A percentile compares a stretch with the other conserved stretches of the same genome.
phyloP scores from a whole-genome alignment of 495 filamentous ascomycete species.

The Aspergillus bridgeri region DNA sequence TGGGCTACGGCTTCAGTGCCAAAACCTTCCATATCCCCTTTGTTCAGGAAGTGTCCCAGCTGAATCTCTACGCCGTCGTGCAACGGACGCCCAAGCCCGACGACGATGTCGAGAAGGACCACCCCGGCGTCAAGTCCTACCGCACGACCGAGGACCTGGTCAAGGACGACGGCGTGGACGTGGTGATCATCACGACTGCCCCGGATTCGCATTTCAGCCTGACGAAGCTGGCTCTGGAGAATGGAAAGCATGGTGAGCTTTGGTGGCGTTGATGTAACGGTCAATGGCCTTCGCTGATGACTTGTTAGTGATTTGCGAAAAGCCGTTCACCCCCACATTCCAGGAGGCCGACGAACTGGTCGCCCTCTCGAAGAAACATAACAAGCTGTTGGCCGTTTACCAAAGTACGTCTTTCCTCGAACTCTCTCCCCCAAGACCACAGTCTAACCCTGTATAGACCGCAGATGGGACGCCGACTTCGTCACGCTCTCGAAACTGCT shows the following conservation, averaged over 20 bases:
- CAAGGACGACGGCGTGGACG: conserved; percentile 60
- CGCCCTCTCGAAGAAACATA: conserved; percentile 56
- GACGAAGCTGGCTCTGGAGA: conserved; percentile 61
- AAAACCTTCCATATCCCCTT: conserved; percentile 91
- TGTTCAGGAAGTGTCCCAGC: conserved; percentile 58
- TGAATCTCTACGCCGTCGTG: conserved; percentile 73
- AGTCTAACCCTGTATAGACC: conserved; percentile 42
- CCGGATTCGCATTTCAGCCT: conserved; percentile 72
- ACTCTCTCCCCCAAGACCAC: not conserved
- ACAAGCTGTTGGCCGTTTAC: conserved; percentile 71
- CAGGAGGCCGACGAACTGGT: conserved; percentile 70
- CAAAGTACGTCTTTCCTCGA: conserved; percentile 62
- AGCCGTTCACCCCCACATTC: conserved; percentile 76
- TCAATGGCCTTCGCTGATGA: not conserved
- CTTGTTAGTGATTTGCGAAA: conserved; percentile 69
- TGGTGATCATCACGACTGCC: conserved; percentile 72
- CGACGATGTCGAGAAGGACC: conserved; percentile 63
- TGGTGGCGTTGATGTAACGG: not conserved
- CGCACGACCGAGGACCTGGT: conserved; percentile 59
- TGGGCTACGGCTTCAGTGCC: conserved; percentile 76
- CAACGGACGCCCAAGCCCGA: conserved; percentile 68
- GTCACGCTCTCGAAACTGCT: conserved; percentile 66
- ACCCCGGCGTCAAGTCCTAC: conserved; percentile 63
- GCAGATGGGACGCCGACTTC: conserved; percentile 84
- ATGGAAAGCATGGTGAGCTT: conserved; percentile 65